Percentiles rank a stretch among this genome's conserved stretches.
phyloP scores from a whole-genome alignment of 768 basidiomycete species.

The Mrakia hoshinonis region DNA sequence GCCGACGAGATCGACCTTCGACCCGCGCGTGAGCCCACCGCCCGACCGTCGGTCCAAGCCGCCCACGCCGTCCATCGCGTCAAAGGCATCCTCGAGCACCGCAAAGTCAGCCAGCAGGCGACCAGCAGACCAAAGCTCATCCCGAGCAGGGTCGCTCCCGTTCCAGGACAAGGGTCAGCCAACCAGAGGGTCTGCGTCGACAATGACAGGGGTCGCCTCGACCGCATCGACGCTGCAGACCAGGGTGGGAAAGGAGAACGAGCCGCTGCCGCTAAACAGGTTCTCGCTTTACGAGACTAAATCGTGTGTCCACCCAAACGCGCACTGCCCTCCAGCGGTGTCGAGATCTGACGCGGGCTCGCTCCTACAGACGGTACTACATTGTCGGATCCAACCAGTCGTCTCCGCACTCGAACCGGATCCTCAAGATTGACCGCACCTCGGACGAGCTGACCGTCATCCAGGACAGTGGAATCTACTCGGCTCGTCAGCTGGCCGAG shows the following conservation, averaged over 20 bases:
- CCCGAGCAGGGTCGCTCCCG: not conserved
- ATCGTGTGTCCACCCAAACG: constrained; percentile 36
- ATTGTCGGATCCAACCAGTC: constrained; percentile 83
- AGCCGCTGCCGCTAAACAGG: constrained; percentile 51
- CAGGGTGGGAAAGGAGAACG: constrained; percentile 5
- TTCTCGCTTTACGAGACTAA: constrained; percentile 91
- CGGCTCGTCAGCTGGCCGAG: constrained; percentile 75
- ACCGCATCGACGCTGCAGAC: not conserved
- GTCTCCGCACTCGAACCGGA: constrained; percentile 62
- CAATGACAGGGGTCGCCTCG: not conserved
- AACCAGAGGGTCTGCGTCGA: not conserved
- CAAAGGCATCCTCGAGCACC: not conserved
- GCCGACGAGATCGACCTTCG: not conserved
- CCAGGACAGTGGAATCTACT: constrained; percentile 84
- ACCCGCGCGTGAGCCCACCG: too few relatives aligned
- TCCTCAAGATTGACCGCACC: constrained; percentile 79
- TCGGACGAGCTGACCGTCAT: constrained; percentile 60
- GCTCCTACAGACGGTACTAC: constrained; percentile 57
- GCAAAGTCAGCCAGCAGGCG: not conserved
- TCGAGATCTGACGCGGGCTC: not conserved
- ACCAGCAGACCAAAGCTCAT: not conserved
- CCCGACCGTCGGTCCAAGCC: not conserved
- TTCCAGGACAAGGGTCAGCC: not conserved
- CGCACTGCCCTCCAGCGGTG: not conserved
- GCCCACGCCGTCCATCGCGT: not conserved